These are phyloP conservation scores for Phytophthora fragariae DNA, from an alignment of 352 stramenopile species.

Conservation along the genomic window DNA sequence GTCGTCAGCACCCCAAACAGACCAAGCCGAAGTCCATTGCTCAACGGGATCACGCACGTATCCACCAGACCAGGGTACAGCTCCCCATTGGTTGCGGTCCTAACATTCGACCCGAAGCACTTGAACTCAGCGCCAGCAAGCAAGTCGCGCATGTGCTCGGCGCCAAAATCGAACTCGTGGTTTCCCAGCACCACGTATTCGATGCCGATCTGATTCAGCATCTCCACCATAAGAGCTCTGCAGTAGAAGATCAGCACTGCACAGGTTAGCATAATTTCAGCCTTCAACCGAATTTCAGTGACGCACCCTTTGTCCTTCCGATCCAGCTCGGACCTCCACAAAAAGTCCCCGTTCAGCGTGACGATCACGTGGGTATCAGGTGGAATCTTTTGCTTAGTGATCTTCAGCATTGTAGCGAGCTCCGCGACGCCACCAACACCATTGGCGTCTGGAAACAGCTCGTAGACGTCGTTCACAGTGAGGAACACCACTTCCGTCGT, in stretches of 20 bases:
- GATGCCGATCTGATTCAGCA: constrained; percentile 61
- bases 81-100: constrained; percentile 30
- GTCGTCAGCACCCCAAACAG: constrained; percentile 71
- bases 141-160: constrained; percentile 44
- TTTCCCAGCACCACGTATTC: constrained; percentile 81
- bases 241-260: not conserved
- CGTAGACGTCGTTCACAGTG: constrained; percentile 80
- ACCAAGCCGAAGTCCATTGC: constrained; percentile 52
- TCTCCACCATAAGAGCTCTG: constrained; percentile 72
- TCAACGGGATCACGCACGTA: constrained; percentile 42
- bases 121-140: constrained; percentile 53
- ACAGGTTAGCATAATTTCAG: not conserved
- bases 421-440: constrained; percentile 50
- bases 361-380: constrained; percentile 51
- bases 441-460: constrained; percentile 54
- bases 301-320: constrained; percentile 74
- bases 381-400: constrained; percentile 31
- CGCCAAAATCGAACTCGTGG: constrained; percentile 83
- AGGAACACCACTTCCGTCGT: constrained; percentile 59
- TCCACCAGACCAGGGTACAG: constrained; percentile 54
- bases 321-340: constrained; percentile 73
- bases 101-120: constrained; percentile 71
- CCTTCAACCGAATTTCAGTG: not conserved
- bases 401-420: constrained; percentile 60
- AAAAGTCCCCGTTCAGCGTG: constrained; percentile 79